Base-by-base conservation (phyloP, 1,284 basidiomycete species). In the Sanghuangporus sanghuang region DNA sequence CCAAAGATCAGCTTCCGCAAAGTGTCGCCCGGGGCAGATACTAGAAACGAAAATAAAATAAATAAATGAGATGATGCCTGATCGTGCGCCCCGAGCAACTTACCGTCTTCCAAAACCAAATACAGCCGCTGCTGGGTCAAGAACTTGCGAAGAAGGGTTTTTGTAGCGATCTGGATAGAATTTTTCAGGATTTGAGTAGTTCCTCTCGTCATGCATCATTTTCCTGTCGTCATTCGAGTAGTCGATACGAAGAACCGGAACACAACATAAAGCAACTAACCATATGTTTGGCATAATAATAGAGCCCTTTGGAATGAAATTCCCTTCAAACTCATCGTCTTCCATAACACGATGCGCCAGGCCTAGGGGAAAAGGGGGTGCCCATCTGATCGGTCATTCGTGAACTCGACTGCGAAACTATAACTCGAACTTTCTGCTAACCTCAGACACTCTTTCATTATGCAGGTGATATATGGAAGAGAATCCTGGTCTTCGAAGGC, bases 51-150 rank as follows among this genome's bases (percentile, higher is more conserved):
- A 54, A 9, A 23, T 40, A 9, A 36, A 52, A 3, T 8, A 18
- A 74, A 58, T 23, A 11, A 38, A 16, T 36, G 16, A 23, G 73
- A 56, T 75, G 75, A n/a, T 12, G 40, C n/a, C 40, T 32, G 27
- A 5, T 32, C 5, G 3, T 3, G 27, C 27, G 27, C 27, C 27
- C 27, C 27, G 27, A 32, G 27, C 27, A 76, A 77, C 77, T 77
- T 76, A 61, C 79, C 80, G 69, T 52, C 57, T 56, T 65, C 56
- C 40, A 40, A 40, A 62, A 6, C 64, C 61, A 44, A 62, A 65
- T 6, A 62, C 61, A 7, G 48, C 36, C 16, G 38, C 21, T 36
- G 38, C 56, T 0, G 64, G 61, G 32, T 65, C 64, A 9, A 38
- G 21, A n/a, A 46, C 21, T n/a, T 18, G 12, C n/a, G 39, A 35